Base-by-base conservation (phyloP, 129 eudicot species). In the Arctium minus region DNA sequence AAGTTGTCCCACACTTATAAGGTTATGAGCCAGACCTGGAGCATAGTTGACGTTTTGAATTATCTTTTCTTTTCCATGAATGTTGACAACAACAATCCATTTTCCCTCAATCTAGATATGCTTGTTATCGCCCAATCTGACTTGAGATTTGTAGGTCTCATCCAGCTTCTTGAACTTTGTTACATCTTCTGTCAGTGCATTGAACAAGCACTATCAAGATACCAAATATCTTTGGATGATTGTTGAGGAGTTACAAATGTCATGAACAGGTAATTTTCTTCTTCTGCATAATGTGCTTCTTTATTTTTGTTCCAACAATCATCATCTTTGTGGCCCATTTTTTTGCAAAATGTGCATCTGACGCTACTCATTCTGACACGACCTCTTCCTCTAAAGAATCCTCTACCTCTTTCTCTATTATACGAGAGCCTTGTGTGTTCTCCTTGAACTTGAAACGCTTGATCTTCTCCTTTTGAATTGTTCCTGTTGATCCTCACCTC, bases 81-180 rank as follows among this genome's bases (percentile, higher is more conserved):
- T 6, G 6, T 8, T 15, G 13, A 76, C n/a, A 17, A 29, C 70
- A 17, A 18, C 35, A 27, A 27, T 33, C 8, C 70, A 39, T 50
- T 50, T 76, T 12, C 80, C 80, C 56, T 77, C 31, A 77, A 77
- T 15, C 30, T 77, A 7, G 29, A 77, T 22, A 30, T 76, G 50
- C 37, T 53, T 27, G 8, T 76, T 67, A 37, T 76, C 70, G 5
- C 80, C 80, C 27, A 76, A 42, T 4, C 32, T 35, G 1, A 76
- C 80, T 53, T 13, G 42, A 4, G 37, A 48, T 10, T 30, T 76
- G 1, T 27, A 10, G 1, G 10, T 4, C 12, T 76, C 80, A 31
- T 50, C 70, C 4, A 76, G 50, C n/a, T 12, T 37, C 27, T 3
- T 36, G 77, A 73, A 13, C 44, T 30, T 48, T 22, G 27, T 22